Percentiles rank a stretch among this genome's conserved stretches.
Evolutionary conservation across 2,329 filamentous ascomycete genomes (phyloP).

Genomic region (Cladosporium sp.): DNA sequence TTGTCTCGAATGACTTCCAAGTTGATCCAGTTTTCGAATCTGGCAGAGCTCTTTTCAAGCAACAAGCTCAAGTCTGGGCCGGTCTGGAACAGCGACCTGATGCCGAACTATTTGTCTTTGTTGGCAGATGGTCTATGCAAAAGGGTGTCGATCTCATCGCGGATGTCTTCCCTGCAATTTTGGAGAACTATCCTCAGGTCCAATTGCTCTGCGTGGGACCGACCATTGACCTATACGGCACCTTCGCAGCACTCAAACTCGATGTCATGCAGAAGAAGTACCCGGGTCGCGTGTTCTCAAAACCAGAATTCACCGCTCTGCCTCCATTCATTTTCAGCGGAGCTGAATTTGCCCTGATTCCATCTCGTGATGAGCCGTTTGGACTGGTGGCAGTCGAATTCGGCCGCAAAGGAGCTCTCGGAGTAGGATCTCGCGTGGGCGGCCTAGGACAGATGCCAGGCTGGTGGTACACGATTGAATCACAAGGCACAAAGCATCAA

Average conservation of each 20-base stretch:
- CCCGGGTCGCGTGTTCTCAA: slow-evolving; percentile 65
- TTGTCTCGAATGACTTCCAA: slow-evolving; percentile 50
- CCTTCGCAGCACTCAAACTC: slow-evolving; percentile 66
- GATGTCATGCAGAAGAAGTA: slow-evolving; percentile 65
- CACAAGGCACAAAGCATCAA: slow-evolving; percentile 61
- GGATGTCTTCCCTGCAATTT: slow-evolving; percentile 64
- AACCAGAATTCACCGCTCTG: slow-evolving; percentile 65
- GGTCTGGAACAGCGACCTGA: slow-evolving; percentile 60
- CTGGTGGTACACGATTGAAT: slow-evolving; percentile 71
- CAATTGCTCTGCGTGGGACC: slow-evolving; percentile 66
- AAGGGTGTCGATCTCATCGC: slow-evolving; percentile 69
- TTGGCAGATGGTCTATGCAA: slow-evolving; percentile 68
- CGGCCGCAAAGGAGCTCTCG: slow-evolving; percentile 66
- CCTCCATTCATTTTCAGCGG: slow-evolving; percentile 67
- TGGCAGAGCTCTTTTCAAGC: slow-evolving; percentile 53
- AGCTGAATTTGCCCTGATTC: slow-evolving; percentile 68
- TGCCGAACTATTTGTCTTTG: slow-evolving; percentile 67
- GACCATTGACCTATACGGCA: slow-evolving; percentile 68
- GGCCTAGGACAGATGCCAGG: slow-evolving; percentile 69
- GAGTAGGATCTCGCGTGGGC: slow-evolving; percentile 65
- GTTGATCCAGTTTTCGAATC: slow-evolving; percentile 59
- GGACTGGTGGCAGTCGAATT: slow-evolving; percentile 69
- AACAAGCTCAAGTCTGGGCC: slow-evolving; percentile 67
- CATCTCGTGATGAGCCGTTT: slow-evolving; percentile 68
- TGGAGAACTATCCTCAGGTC: slow-evolving; percentile 60